Base-by-base conservation (phyloP, 257 asterid genomes). In the Galeopsis tetrahit region DNA sequence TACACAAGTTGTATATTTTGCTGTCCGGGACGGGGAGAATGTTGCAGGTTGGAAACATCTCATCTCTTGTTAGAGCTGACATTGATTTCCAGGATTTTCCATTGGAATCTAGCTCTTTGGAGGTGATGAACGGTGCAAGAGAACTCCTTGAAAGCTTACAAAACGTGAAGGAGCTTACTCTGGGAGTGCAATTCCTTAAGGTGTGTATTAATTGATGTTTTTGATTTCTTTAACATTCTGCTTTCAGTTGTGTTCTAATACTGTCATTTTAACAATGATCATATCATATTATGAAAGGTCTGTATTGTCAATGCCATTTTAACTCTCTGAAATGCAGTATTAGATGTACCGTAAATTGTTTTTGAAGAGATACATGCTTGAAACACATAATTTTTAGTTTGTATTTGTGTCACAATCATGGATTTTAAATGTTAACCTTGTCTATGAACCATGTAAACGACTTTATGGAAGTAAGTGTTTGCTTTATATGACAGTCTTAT, bases 51-150 rank as follows among this genome's bases (percentile, higher is more conserved):
- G 7, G 10, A 4, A 15, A 57, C 13, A 32, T 60, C 21, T 5
- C 81, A 11, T 57, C 81, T 44, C 65, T 65, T 48, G 63, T 42
- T 11, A 7, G 42, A 10, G 35, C 49, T 62, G 2, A n/a, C 7
- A 14, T 38, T n/a, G 10, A 36, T 61, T 34, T 13, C 32, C 2
- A 2, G 2, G 2, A 0, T 0, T 21, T 21, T 21, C 28, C 28
- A 2, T 1, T 1, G 9, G 8, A 10, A 10, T 42, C 0, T 32
- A 3, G 6, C 8, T 1, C 0, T 39, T 7, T 36, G 28, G 2
- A 49, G 5, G 11, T 7, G 7, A 3, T 14, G 21, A 1, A 21
- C 10, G 13, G 1, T 53, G 7, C 40, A 4, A 6, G 9, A 7
- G 13, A 49, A n/a, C 63, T 70, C 44, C 6, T 63, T 17, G 11